These are phyloP conservation scores for Candida patagonica DNA, from an alignment of 805 yeast species.

Conservation along the genomic window DNA sequence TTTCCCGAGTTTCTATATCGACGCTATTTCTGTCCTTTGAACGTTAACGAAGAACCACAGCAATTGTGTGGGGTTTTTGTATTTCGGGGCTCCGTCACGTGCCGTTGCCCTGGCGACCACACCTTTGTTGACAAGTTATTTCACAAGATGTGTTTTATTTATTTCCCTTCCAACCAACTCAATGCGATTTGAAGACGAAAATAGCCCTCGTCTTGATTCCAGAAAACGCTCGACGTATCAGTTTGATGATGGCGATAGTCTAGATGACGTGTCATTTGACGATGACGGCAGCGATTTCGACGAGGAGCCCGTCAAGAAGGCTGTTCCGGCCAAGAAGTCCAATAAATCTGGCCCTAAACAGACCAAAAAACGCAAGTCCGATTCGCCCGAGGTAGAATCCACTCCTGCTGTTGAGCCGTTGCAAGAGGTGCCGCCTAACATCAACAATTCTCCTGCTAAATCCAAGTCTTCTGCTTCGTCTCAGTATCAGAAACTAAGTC, in stretches of 20 bases:
- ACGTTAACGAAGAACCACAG: too few species aligned
- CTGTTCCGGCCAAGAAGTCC: conserved; percentile 4
- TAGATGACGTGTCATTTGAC: conserved; percentile 5
- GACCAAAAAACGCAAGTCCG: conserved; percentile 15
- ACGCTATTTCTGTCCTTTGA: too few species aligned
- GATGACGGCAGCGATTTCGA: conserved; percentile 15
- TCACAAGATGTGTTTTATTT: too few species aligned
- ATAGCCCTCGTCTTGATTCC: background rate
- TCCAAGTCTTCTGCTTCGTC: conserved; percentile 38
- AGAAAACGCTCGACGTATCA: background rate
- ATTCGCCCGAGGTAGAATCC: background rate
- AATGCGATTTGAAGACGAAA: conserved; percentile 3
- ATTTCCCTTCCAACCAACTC: too few species aligned
- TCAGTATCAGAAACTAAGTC: conserved; percentile 89
- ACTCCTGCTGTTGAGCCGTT: conserved; percentile 6
- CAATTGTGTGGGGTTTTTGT: too few species aligned
- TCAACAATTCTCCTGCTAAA: conserved; percentile 7
- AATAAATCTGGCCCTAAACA: conserved; percentile 5
- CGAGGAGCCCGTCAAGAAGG: conserved; percentile 7
- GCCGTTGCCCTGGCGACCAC: too few species aligned
- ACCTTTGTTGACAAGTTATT: too few species aligned
- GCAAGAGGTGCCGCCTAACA: conserved; percentile 6
- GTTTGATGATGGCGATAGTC: background rate
- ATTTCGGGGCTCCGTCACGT: too few species aligned
- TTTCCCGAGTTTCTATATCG: too few species aligned